These are phyloP conservation scores for Daldinia sp. DNA, from an alignment of 2,329 filamentous ascomycete species.

Conservation along the genomic window DNA sequence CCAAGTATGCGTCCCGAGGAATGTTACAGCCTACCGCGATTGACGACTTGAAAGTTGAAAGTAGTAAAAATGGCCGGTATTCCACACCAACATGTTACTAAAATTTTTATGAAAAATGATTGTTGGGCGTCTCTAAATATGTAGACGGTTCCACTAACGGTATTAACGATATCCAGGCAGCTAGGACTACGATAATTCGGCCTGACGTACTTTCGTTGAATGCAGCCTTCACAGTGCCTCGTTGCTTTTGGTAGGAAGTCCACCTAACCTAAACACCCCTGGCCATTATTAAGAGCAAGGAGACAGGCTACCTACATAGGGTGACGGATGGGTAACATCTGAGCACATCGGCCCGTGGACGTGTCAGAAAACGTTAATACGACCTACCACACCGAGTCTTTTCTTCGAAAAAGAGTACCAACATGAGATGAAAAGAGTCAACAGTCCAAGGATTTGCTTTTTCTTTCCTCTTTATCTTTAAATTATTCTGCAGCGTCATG, in stretches of 20 bases:
- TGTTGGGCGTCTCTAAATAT: constrained; percentile 13
- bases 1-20: constrained; percentile 27
- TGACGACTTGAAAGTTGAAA: constrained; percentile 18
- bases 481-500: constrained; percentile 34
- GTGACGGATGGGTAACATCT: constrained; percentile 37
- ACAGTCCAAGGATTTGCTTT: not conserved
- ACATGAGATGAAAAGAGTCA: not conserved
- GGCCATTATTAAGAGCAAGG: constrained; percentile 15
- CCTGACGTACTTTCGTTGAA: constrained; percentile 14
- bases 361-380: constrained; percentile 38
- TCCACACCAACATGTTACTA: constrained; percentile 15
- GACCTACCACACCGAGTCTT: constrained; percentile 29
- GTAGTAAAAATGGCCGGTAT: constrained; percentile 17
- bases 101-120: constrained; percentile 5
- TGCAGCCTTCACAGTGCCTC: constrained; percentile 16
- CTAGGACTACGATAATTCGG: not conserved
- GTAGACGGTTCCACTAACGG: constrained; percentile 5
- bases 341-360: constrained; percentile 38
- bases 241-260: constrained; percentile 12
- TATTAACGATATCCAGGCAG: not conserved
- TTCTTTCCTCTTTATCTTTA: constrained; percentile 10
- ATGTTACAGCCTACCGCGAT: constrained; percentile 35
- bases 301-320: constrained; percentile 14
- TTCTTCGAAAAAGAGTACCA: constrained; percentile 13
- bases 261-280: not conserved